Percentiles rank a stretch among this genome's conserved stretches.
phyloP scores from a whole-genome alignment of 75 land plant genomes.

The Larix kaempferi region DNA sequence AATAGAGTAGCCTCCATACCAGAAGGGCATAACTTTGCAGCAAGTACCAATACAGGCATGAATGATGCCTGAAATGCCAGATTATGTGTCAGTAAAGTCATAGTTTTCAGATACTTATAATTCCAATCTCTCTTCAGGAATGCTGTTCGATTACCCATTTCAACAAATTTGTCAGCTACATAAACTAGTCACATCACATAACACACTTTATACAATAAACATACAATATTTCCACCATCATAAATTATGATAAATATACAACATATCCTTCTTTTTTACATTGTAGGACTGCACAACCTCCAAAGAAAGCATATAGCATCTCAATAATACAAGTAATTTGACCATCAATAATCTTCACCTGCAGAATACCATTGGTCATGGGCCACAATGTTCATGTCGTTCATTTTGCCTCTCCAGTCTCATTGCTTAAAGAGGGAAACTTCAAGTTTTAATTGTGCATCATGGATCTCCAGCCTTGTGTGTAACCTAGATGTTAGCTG shows the following conservation, averaged over 20 bases:
- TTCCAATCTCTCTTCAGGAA: too few relatives aligned
- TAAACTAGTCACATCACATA: background rate
- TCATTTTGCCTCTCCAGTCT: background rate
- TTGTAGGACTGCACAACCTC: background rate
- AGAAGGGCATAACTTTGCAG: conserved; percentile 87
- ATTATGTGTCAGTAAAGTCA: background rate
- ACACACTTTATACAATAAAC: background rate
- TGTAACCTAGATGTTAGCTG: background rate
- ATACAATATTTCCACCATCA: background rate
- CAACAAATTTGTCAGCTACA: background rate
- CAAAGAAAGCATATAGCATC: background rate
- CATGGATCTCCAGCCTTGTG: background rate
- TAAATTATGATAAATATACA: background rate
- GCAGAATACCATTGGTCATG: background rate
- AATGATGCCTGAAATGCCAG: conserved; percentile 71
- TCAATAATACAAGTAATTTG: background rate
- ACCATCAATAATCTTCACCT: background rate
- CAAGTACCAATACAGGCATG: conserved; percentile 96
- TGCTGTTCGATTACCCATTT: background rate
- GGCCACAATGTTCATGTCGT: background rate
- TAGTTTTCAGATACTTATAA: too few relatives aligned
- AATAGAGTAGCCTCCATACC: conserved; percentile 98
- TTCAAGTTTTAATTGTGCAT: background rate
- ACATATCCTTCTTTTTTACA: background rate
- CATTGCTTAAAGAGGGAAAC: background rate